Conservation (phyloP, 805 yeast genomes). For the Suhomyces prunicola region DNA sequence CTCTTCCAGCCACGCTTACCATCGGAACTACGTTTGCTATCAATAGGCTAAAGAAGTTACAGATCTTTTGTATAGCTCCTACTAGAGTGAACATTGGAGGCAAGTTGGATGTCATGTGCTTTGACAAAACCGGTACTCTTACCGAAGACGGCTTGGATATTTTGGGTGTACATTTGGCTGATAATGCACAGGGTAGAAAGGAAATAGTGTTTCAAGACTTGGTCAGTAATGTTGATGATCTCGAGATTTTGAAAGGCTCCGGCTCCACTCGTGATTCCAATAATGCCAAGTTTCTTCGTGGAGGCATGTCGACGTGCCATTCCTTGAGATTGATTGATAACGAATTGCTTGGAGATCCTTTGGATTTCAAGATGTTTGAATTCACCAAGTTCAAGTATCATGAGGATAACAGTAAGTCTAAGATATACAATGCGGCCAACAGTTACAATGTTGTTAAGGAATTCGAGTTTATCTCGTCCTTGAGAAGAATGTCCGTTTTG, state of each 20-base stretch:
- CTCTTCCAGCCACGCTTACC: constrained; percentile 94
- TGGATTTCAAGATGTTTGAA: constrained; percentile 90
- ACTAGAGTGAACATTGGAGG: constrained; percentile 96
- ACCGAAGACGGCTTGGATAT: constrained; percentile 97
- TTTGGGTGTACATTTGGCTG: constrained; percentile 50
- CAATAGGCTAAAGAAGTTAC: constrained; percentile 57
- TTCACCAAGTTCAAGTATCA: constrained; percentile 75
- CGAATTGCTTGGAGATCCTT: constrained; percentile 87
- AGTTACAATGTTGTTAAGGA: constrained; percentile 39
- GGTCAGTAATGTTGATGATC: constrained; percentile 10
- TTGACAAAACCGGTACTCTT: constrained; percentile 96
- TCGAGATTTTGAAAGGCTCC: neutral
- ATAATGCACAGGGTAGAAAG: constrained; percentile 39
- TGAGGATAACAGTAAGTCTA: constrained; percentile 51
- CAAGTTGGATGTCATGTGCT: constrained; percentile 82
- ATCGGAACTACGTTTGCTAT: constrained; percentile 95
- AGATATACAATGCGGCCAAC: constrained; percentile 4
- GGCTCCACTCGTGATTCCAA: constrained; percentile 11
- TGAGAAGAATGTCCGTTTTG: constrained; percentile 89
- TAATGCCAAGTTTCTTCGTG: constrained; percentile 30
- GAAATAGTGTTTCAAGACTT: constrained; percentile 35
- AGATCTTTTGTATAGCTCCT: constrained; percentile 89
- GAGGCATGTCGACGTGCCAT: constrained; percentile 76
- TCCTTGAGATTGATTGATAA: constrained; percentile 76
- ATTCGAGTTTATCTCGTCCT: constrained; percentile 79